Evolutionary conservation across 202 grass and related monocot genomes (phyloP), one percentile per base, ranked within the genome.

Genomic region (Schoenoplectus tabernaemontani): DNA sequence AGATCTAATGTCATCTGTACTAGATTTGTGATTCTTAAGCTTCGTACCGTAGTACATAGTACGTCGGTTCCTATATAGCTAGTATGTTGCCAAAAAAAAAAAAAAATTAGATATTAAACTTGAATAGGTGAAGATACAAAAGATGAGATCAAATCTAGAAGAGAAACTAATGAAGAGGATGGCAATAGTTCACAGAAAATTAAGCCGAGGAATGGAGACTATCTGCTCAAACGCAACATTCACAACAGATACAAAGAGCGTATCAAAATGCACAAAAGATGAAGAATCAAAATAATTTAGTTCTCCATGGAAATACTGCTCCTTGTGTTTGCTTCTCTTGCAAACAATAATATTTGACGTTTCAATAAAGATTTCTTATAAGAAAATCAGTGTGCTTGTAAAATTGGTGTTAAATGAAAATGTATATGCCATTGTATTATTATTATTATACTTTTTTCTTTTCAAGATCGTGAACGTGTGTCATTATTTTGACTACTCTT

Each of bases 101-200:
- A 51, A 51, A 16, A 13, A 51, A 9, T 51, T 3, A 51, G 12
- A 51, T 51, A 51, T 20, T 33, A 3, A 20, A 36, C 65, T 65
- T 64, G n/a, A 28, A 51, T 79, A 99, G 92, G 96, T 99, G 41
- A 99, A 99, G 82, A 93, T 99, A 84, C 92, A 99, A 70, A 99
- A 93, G 78, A 88, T 99, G 90, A 71, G 85, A n/a, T 99, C 92
- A 38, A 91, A 85, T 84, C 84, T 93, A 16, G 92, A 99, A 84
- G 92, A 99, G 83, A 99, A 99, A 81, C 76, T 99, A 83, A 91
- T 96, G 90, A 87, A 82, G 80, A 81, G 92, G 78, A 99, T 96
- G 92, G 79, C 85, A 38, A 88, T 82, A 2, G 88, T 99, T 83
- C 88, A 93, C 65, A 76, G 83, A 80, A 93, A n/a, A n/a, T n/a